Conservation (phyloP, 441 rosid genomes). For the Syzygium malaccense region DNA sequence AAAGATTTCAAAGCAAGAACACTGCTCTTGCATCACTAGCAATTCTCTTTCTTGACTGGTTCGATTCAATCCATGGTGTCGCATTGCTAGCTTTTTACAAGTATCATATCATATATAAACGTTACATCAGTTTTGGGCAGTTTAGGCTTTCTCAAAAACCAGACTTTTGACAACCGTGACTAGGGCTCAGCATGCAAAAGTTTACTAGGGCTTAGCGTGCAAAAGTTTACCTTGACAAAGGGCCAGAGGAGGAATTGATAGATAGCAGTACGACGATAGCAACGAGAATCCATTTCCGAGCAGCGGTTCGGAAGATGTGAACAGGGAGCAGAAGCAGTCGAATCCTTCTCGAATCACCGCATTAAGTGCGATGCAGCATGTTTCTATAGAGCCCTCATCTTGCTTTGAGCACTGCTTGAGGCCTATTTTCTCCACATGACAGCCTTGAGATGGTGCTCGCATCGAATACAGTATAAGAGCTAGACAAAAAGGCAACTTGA, state of each 20-base stretch:
- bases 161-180: neutral
- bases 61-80: neutral
- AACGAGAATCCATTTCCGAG: neutral
- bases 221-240: neutral
- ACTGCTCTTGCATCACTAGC: neutral
- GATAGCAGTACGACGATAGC: neutral
- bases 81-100: neutral
- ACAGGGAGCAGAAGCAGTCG: conserved; percentile 26
- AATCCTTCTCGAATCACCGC: conserved; percentile 15
- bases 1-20: neutral
- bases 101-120: neutral
- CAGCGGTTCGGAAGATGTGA: neutral
- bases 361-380: conserved; percentile 28
- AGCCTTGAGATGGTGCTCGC: neutral
- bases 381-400: conserved; percentile 7
- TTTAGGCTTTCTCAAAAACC: neutral
- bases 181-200: neutral
- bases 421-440: conserved; percentile 5
- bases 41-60: neutral
- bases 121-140: neutral
- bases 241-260: neutral
- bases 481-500: neutral
- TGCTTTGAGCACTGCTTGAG: neutral
- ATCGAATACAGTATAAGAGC: neutral
- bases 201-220: neutral